A percentile compares a stretch with the other conserved stretches of the same genome.
Conservation (phyloP, 2,329 filamentous ascomycete genomes). For the Pyrenochaeta sp. region DNA sequence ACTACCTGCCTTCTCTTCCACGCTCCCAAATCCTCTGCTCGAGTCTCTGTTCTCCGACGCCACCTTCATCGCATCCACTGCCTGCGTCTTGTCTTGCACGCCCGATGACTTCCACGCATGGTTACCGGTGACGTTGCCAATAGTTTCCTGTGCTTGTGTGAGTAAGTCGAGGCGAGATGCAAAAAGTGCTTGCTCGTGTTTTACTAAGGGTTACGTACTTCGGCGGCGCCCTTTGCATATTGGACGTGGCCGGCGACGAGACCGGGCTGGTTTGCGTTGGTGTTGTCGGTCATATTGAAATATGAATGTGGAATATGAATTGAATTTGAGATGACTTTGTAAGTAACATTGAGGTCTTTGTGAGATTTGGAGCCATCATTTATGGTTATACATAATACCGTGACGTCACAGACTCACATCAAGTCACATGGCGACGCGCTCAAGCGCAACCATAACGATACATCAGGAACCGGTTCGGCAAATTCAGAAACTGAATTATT, state of each 20-base stretch:
- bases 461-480: too few relatives aligned
- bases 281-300: conserved; percentile 32
- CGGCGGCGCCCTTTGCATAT: conserved; percentile 72
- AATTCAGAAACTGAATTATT: too few relatives aligned
- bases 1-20: conserved; percentile 70
- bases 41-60: conserved; percentile 65
- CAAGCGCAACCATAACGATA: conserved; percentile 4
- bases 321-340: neutral
- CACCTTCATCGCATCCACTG: conserved; percentile 68
- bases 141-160: conserved; percentile 55
- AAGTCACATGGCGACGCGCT: conserved; percentile 13
- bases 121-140: conserved; percentile 69
- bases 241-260: conserved; percentile 70
- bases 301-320: conserved; percentile 8
- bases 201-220: conserved; percentile 55
- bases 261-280: conserved; percentile 58
- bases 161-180: conserved; percentile 7
- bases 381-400: too few relatives aligned
- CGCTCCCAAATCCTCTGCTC: conserved; percentile 64
- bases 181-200: too few relatives aligned
- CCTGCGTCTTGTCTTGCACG: conserved; percentile 69
- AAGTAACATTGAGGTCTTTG: too few relatives aligned
- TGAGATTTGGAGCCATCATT: too few relatives aligned
- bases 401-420: conserved; percentile 13
- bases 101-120: conserved; percentile 70